Base-by-base conservation (phyloP, 2,329 filamentous ascomycete genomes). In the Bertia moriformis region DNA sequence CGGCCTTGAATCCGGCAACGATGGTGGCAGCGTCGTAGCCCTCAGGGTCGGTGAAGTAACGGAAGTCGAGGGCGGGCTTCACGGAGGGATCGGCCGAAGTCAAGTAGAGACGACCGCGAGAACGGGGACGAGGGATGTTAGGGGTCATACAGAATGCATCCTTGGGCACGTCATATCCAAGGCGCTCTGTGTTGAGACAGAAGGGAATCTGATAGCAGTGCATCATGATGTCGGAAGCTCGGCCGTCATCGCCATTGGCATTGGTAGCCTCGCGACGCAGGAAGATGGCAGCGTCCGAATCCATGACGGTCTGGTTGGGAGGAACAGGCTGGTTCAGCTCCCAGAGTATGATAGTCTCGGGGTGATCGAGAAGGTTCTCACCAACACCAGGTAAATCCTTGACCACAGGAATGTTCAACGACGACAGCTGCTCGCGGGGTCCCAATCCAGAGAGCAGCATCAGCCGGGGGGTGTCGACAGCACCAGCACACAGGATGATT, bases 131-230 rank as follows among this genome's bases (percentile, higher is more conserved):
- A 22, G 83, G 84, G 51, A 93, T 91, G 64, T 93, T 91, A 51
- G 85, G 85, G 14, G 85, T 91, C 80, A 91, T 91, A 72, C 85
- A 91, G 67, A 93, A 93, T 39, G 84, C 85, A 51, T 88, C 81
- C 43, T 79, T 49, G 44, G 69, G 53, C 42, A 59, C 55, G 32
- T 66, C 67, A 53, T 78, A 93, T 47, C 86, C 86, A 10, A 94
- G 70, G 30, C 83, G 78, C 40, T 71, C 64, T 1, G 86, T 94
- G 69, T 93, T 93, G 48, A 87, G 74, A 45, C 79, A 83, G 62
- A 93, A 93, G 40, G 86, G 86, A 48, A 93, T 93, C 62, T 93
- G 87, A 66, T 93, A 93, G 71, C 86, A 93, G 65, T 93, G 86
- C 82, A 91, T 91, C 87, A 93, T 93, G 51, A 93, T 63, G 53